Conservation (phyloP, 192 early-diverging fungal species). For the Linnemannia zychae region DNA sequence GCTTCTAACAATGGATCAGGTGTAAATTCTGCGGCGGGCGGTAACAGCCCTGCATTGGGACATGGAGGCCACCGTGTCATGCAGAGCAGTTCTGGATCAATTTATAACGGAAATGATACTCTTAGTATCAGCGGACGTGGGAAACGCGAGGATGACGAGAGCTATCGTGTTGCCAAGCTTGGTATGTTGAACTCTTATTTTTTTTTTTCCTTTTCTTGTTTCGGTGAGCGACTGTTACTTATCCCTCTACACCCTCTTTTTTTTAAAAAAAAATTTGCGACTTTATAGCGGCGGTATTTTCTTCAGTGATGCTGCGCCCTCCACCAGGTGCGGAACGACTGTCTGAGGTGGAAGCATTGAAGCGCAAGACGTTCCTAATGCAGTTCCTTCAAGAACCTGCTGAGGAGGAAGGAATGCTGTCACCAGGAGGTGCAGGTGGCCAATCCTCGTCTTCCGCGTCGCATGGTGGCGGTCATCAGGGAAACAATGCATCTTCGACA, state of each 20-base stretch:
- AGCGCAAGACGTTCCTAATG: conserved; percentile 48
- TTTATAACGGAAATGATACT: conserved; percentile 25
- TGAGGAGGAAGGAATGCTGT: conserved; percentile 34
- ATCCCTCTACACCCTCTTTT: not conserved
- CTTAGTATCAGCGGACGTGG: conserved; percentile 11
- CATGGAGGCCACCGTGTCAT: conserved; percentile 1
- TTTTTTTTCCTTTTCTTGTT: not conserved
- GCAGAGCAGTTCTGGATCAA: conserved; percentile 33
- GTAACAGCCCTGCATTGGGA: not conserved
- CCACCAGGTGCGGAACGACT: conserved; percentile 47
- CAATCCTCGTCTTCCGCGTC: not conserved
- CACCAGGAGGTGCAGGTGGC: not conserved
- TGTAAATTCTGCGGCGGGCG: not conserved
- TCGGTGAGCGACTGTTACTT: too few species aligned
- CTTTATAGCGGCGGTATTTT: conserved; percentile 36
- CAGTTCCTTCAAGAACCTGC: conserved; percentile 48
- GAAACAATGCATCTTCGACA: not conserved
- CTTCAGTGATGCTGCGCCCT: conserved; percentile 48
- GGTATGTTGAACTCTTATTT: conserved; percentile 13
- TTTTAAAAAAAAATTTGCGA: too few species aligned
- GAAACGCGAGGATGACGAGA: conserved; percentile 56
- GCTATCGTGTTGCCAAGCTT: conserved; percentile 39
- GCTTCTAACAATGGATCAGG: not conserved
- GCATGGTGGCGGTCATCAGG: not conserved
- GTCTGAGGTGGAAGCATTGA: conserved; percentile 42